Evolutionary conservation across 306 rosid genomes (phyloP), one percentile per base, ranked within the genome.

Genomic region (Abrus precatorius): DNA sequence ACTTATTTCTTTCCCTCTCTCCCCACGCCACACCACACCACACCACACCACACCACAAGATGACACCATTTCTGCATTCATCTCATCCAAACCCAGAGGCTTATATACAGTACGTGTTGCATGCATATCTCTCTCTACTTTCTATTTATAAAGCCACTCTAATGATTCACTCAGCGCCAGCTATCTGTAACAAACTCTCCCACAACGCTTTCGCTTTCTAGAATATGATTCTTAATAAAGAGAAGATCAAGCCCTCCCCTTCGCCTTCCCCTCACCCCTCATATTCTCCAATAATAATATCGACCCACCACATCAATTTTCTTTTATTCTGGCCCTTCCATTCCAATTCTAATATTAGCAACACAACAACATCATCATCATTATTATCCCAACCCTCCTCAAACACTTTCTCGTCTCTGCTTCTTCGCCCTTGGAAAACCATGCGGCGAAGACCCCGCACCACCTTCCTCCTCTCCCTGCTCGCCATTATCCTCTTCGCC

Each of bases 401-500:
- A 52, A 13, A 59, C 9, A 38, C 13, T 67, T 69, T 5, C 13
- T 7, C 56, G 5, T 59, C 2, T 34, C 29, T n/a, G 9, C 30
- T 63, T 5, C 1, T 20, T 36, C 41, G 1, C 67, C 36, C 7
- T 0, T 43, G n/a, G n/a, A 62, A 71, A 72, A 43, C 85, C 75
- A 93, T 91, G 97, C 82, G 77, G 6, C 81, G 88, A 8, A 69
- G 73, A 43, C 79, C 85, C 7, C 87, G 78, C 11, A 28, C 88
- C 34, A 41, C 88, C 45, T 70, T 90, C 43, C 5, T 86, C 1
- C 9, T 88, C 64, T 36, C 78, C 13, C 2, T 86, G 12, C 44
- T 86, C 47, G 2, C 57, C 11, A 6, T 93, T 47, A 6, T 88
- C 36, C 13, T 79, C 72, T 86, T 87, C 32, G 64, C 87, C 10